phyloP scores from a whole-genome alignment of 2,329 filamentous ascomycete genomes.

The Myriosclerotinia scirpicola region DNA sequence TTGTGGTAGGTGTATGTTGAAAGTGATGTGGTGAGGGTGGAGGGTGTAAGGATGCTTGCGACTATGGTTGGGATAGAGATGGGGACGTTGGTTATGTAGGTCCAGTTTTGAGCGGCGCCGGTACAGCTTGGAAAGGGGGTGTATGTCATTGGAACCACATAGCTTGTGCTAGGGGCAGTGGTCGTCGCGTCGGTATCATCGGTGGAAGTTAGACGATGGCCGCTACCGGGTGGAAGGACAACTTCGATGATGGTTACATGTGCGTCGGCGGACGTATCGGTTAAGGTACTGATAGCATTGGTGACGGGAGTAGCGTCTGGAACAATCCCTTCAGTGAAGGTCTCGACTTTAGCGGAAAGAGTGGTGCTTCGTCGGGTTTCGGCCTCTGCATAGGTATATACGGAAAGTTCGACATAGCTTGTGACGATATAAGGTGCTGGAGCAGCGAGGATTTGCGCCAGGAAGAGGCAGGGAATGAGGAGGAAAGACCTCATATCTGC shows the following conservation, averaged over 20 bases:
- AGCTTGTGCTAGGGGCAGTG: neutral
- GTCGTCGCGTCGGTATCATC: neutral
- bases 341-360: neutral
- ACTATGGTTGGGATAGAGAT: neutral
- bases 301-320: conserved; percentile 1
- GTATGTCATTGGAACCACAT: neutral
- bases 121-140: neutral
- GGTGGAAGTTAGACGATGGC: neutral
- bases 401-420: conserved; percentile 29
- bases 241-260: conserved; percentile 3
- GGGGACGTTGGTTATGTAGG: conserved; percentile 4
- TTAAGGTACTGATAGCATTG: conserved; percentile 1
- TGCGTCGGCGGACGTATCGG: neutral
- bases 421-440: conserved; percentile 33
- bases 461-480: neutral
- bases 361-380: neutral
- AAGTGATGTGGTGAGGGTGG: neutral
- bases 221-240: neutral
- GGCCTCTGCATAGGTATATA: conserved; percentile 25
- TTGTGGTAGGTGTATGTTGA: neutral
- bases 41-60: neutral
- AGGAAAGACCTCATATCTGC: conserved; percentile 5
- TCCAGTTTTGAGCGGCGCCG: neutral
- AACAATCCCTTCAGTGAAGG: neutral
- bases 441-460: conserved; percentile 13